Conservation (phyloP, 2,329 filamentous ascomycete species). For the Paraphaeosphaeria sporulosa region DNA sequence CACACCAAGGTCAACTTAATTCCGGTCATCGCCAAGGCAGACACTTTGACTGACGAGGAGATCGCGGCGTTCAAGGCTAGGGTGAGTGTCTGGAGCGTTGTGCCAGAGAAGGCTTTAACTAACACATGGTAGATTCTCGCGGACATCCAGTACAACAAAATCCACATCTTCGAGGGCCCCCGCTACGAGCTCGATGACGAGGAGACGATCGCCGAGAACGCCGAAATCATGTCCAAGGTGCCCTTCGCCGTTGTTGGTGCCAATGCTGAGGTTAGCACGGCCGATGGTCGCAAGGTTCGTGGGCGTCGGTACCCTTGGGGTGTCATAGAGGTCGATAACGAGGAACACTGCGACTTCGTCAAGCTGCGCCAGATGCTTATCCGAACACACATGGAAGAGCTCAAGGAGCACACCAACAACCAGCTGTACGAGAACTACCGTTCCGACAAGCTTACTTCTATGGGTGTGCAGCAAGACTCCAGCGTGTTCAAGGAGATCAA, state of each 20-base stretch:
- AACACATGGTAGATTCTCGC: conserved; percentile 76
- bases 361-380: conserved; percentile 99
- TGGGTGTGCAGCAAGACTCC: conserved; percentile 98
- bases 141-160: conserved; percentile 95
- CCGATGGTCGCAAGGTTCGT: conserved; percentile 93
- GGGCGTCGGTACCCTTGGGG: conserved; percentile 98
- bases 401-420: conserved; percentile 99
- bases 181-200: conserved; percentile 99
- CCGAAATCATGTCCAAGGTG: conserved; percentile 99
- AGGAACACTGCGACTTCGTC: conserved; percentile 99
- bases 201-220: conserved; percentile 99
- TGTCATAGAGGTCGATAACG: conserved; percentile 98
- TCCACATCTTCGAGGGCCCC: conserved; percentile 98
- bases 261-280: conserved; percentile 89
- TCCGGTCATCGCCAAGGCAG: conserved; percentile 97
- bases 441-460: conserved; percentile 97
- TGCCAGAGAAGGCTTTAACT: conserved; percentile 12
- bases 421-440: conserved; percentile 99
- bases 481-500: conserved; percentile 99
- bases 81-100: conserved; percentile 66
- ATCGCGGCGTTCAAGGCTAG: conserved; percentile 93
- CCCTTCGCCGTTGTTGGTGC: conserved; percentile 98
- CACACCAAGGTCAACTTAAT: conserved; percentile 99
- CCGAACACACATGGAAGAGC: conserved; percentile 99
- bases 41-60: conserved; percentile 97